Evolutionary conservation across 116 monocot genomes (phyloP).

Genomic region (Posidonia oceanica): DNA sequence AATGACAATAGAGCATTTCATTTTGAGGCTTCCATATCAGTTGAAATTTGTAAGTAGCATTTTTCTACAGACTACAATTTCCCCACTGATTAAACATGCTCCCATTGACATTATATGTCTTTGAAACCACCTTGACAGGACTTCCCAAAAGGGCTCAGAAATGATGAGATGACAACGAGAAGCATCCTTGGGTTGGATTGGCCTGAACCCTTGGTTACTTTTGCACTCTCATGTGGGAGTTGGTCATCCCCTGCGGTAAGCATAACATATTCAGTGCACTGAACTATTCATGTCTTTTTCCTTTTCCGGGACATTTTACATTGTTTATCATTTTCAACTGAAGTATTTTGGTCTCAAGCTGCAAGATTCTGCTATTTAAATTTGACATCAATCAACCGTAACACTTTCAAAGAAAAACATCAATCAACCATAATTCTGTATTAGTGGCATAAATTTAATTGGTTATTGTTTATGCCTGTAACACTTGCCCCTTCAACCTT

Average conservation of each 20-base stretch:
- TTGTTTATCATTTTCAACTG: not conserved
- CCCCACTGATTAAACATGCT: not conserved
- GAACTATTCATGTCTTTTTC: not conserved
- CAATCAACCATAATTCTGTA: no score
- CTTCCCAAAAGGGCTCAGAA: slow-evolving; percentile 30
- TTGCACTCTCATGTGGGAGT: slow-evolving; percentile 98
- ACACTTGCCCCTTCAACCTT: no score
- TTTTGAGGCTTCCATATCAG: slow-evolving; percentile 65
- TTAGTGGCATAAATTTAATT: no score
- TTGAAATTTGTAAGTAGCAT: slow-evolving; percentile 46
- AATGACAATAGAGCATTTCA: slow-evolving; percentile 91
- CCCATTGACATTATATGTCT: not conserved
- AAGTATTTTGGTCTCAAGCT: not conserved
- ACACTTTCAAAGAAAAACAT: no score
- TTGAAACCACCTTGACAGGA: slow-evolving; percentile 18
- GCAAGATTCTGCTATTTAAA: not conserved
- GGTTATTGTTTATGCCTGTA: no score
- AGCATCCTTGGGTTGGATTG: slow-evolving; percentile 70
- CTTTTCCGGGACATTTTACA: not conserved
- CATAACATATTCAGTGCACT: not conserved
- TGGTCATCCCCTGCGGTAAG: slow-evolving; percentile 98
- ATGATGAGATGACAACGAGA: slow-evolving; percentile 34
- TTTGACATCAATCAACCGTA: not conserved
- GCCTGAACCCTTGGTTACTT: slow-evolving; percentile 88
- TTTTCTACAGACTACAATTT: not conserved